Conservation (phyloP, 768 basidiomycete genomes). For the Strobilomyces dryophilus region DNA sequence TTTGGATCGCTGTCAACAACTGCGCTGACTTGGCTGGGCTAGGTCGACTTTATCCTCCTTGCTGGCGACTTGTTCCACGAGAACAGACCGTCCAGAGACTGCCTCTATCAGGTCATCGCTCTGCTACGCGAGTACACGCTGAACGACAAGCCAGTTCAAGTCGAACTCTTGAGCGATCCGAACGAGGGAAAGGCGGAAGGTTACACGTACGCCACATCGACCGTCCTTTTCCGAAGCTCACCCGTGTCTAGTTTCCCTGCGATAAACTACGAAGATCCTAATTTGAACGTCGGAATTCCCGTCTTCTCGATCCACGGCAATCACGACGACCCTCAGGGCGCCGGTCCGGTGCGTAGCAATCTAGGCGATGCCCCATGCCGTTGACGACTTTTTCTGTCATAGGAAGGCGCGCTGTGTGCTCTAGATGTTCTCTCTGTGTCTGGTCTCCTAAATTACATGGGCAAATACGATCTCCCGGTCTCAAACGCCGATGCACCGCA, state of each 20-base stretch:
- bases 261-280: slow-evolving; percentile 95
- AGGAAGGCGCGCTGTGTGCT: slow-evolving; percentile 95
- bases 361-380: background rate
- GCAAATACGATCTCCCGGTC: slow-evolving; percentile 85
- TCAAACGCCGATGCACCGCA: slow-evolving; percentile 60
- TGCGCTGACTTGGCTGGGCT: slow-evolving; percentile 2
- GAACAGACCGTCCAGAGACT: slow-evolving; percentile 89
- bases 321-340: slow-evolving; percentile 98
- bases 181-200: slow-evolving; percentile 83
- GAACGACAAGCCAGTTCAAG: slow-evolving; percentile 81
- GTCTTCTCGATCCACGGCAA: slow-evolving; percentile 99
- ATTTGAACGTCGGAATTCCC: slow-evolving; percentile 93
- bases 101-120: slow-evolving; percentile 84
- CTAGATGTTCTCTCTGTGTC: slow-evolving; percentile 92
- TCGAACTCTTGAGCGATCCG: slow-evolving; percentile 91
- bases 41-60: slow-evolving; percentile 95
- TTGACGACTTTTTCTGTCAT: background rate
- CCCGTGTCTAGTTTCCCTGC: slow-evolving; percentile 76
- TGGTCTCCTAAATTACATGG: slow-evolving; percentile 96
- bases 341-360: slow-evolving; percentile 65
- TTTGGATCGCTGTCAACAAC: background rate
- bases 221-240: background rate
- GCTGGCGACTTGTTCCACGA: slow-evolving; percentile 98
- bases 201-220: slow-evolving; percentile 57
- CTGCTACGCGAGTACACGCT: slow-evolving; percentile 88